phyloP scores from a whole-genome alignment of 1,284 basidiomycete genomes.

The Mycosarcoma mackinlayi region DNA sequence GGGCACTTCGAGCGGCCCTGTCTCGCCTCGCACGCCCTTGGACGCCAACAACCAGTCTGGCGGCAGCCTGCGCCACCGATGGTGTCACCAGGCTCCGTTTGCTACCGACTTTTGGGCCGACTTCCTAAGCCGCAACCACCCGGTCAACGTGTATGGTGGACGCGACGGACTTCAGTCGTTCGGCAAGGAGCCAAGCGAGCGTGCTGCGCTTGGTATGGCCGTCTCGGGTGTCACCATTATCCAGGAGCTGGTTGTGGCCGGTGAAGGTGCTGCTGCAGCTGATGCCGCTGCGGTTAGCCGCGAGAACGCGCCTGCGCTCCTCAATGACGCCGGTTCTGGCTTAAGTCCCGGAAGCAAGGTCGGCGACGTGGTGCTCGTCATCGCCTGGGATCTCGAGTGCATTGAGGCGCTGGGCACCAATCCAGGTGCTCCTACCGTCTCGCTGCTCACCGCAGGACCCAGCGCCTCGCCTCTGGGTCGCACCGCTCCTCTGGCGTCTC shows the following conservation, averaged over 20 bases:
- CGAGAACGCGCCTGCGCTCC: slow-evolving; percentile 23
- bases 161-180: slow-evolving; percentile 58
- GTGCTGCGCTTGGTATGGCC: slow-evolving; percentile 65
- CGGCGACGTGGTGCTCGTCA: slow-evolving; percentile 69
- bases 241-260: slow-evolving; percentile 68
- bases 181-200: slow-evolving; percentile 66
- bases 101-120: slow-evolving; percentile 68
- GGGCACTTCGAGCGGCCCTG: slow-evolving; percentile 37
- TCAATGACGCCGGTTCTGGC: slow-evolving; percentile 25
- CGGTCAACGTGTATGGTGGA: slow-evolving; percentile 59
- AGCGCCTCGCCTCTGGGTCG: slow-evolving; percentile 41
- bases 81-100: slow-evolving; percentile 67
- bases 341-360: slow-evolving; percentile 65
- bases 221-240: slow-evolving; percentile 67
- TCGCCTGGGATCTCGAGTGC: slow-evolving; percentile 69
- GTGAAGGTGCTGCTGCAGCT: slow-evolving; percentile 32
- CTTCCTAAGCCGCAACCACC: slow-evolving; percentile 67
- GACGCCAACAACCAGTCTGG: slow-evolving; percentile 37
- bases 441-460: slow-evolving; percentile 45
- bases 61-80: slow-evolving; percentile 54
- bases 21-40: slow-evolving; percentile 44
- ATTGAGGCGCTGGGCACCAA: slow-evolving; percentile 58
- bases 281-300: slow-evolving; percentile 8
- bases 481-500: slow-evolving; percentile 36
- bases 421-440: slow-evolving; percentile 61